These are phyloP conservation scores for Triglochin maritima DNA, from an alignment of 106 monocot genomes.

Conservation along the genomic window DNA sequence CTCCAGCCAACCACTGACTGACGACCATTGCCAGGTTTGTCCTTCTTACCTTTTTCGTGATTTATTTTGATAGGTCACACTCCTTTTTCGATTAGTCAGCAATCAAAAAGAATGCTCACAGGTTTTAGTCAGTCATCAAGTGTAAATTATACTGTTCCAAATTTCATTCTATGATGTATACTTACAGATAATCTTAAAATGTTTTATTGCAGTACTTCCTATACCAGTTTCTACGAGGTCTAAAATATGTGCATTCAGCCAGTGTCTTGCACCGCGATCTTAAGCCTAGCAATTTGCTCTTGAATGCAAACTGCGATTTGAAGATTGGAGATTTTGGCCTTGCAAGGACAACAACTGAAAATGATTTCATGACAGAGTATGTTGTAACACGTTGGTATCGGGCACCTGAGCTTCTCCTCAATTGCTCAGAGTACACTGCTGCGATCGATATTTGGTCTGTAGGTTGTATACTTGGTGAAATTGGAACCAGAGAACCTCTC, in stretches of 20 bases:
- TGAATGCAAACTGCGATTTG: constrained; percentile 77
- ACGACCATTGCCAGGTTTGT: constrained; percentile 68
- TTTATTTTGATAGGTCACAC: background rate
- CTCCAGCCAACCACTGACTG: constrained; percentile 46
- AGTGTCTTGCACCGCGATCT: constrained; percentile 71
- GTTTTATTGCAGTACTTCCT: constrained; percentile 50
- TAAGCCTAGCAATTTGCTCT: constrained; percentile 58
- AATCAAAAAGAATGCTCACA: background rate
- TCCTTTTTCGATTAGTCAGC: too few relatives aligned
- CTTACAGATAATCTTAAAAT: background rate
- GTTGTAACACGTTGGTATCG: constrained; percentile 73
- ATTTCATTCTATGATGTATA: background rate
- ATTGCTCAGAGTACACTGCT: constrained; percentile 66
- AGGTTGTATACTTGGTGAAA: constrained; percentile 74
- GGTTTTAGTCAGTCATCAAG: background rate
- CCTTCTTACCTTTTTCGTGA: background rate
- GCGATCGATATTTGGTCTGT: constrained; percentile 84
- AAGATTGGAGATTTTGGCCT: constrained; percentile 71
- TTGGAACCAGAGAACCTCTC: constrained; percentile 35
- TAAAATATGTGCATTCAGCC: constrained; percentile 71
- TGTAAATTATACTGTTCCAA: background rate
- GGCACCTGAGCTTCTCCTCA: constrained; percentile 62
- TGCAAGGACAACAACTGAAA: constrained; percentile 70
- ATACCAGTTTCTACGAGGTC: constrained; percentile 57
- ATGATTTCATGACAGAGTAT: constrained; percentile 75